These are phyloP conservation scores for Aspergillus sp. DNA, from an alignment of 2,329 filamentous ascomycete genomes.

Conservation along the genomic window DNA sequence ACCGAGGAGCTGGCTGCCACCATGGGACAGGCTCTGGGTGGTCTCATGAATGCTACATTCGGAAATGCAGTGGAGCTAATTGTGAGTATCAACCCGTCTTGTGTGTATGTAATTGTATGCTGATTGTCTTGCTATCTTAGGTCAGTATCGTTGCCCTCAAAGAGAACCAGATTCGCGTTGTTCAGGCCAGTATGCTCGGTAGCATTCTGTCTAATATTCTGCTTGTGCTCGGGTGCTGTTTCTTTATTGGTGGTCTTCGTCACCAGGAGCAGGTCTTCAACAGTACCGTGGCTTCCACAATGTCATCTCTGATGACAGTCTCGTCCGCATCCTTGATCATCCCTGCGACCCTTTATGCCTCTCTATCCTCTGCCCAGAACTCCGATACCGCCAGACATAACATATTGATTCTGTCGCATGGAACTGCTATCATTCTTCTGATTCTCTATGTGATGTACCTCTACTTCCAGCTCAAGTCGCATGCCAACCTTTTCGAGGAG, in stretches of 20 bases:
- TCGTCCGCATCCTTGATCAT: conserved; percentile 75
- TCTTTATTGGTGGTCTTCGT: conserved; percentile 67
- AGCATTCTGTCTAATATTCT: conserved; percentile 93
- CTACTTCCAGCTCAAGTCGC: conserved; percentile 71
- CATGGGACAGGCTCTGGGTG: conserved; percentile 58
- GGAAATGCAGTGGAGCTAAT: conserved; percentile 64
- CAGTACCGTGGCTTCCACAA: conserved; percentile 46
- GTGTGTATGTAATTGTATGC: neutral
- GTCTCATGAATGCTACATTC: conserved; percentile 62
- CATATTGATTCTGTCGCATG: conserved; percentile 68
- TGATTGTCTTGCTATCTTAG: conserved; percentile 38
- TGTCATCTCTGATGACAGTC: conserved; percentile 67
- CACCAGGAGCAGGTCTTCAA: conserved; percentile 63
- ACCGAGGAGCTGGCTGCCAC: conserved; percentile 60
- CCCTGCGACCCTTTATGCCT: conserved; percentile 68
- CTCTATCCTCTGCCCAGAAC: conserved; percentile 43
- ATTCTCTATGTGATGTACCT: conserved; percentile 72
- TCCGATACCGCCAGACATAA: conserved; percentile 40
- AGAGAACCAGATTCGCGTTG: conserved; percentile 84
- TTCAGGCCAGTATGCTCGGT: conserved; percentile 96
- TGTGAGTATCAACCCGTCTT: conserved; percentile 43
- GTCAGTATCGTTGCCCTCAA: conserved; percentile 87
- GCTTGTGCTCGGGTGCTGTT: conserved; percentile 77
- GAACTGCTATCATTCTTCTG: conserved; percentile 70
- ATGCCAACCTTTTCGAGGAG: conserved; percentile 65